Conservation (phyloP, 2,329 filamentous ascomycete species). For the Hyphodiscus sp. region DNA sequence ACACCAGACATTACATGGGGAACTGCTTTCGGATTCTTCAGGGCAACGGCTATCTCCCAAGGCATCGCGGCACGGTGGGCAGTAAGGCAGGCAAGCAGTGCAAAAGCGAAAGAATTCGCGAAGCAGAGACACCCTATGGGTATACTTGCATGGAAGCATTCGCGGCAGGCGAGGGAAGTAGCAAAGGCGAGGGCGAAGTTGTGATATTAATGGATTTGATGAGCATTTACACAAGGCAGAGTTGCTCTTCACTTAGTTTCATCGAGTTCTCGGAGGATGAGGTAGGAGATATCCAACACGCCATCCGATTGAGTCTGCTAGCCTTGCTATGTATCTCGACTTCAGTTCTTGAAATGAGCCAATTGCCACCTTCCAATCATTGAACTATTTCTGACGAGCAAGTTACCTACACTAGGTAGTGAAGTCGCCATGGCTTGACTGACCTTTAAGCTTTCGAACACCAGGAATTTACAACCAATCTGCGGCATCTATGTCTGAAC, state of each 20-base stretch:
- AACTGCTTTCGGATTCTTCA: conserved; percentile 55
- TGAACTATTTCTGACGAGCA: too few species aligned
- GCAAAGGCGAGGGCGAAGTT: conserved; percentile 35
- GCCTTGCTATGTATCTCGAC: too few species aligned
- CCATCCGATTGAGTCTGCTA: too few species aligned
- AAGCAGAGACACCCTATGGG: conserved; percentile 65
- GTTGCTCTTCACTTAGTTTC: background rate
- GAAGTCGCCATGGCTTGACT: too few species aligned
- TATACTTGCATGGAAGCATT: conserved; percentile 70
- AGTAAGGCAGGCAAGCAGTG: conserved; percentile 80
- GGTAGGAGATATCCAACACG: too few species aligned
- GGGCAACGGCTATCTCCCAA: conserved; percentile 61
- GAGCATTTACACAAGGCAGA: background rate
- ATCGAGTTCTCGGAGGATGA: too few species aligned
- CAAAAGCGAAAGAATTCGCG: conserved; percentile 68
- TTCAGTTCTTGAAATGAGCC: too few species aligned
- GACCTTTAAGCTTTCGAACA: too few species aligned
- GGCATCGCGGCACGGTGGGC: conserved; percentile 90
- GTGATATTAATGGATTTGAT: conserved; percentile 14
- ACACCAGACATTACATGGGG: conserved; percentile 55
- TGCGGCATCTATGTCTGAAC: too few species aligned
- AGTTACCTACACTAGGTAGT: too few species aligned
- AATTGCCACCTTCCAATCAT: too few species aligned
- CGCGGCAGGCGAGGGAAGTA: conserved; percentile 43
- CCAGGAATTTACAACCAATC: too few species aligned